Evolutionary conservation across 1,284 basidiomycete genomes (phyloP), one percentile per base, ranked within the genome.

Genomic region (Ceratobasidium sp.): DNA sequence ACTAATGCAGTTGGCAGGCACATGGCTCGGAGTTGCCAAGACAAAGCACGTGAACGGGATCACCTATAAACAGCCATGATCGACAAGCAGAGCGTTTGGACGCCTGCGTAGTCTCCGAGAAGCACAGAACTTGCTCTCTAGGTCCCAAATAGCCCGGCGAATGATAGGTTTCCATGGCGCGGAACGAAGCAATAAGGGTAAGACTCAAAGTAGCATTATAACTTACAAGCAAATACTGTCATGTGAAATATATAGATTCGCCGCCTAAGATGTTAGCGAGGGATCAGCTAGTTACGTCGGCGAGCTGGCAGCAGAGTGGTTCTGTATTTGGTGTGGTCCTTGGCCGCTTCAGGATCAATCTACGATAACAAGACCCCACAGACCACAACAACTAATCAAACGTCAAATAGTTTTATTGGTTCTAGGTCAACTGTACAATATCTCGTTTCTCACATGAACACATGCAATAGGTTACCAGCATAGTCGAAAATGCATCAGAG

Each of bases 381-480:
- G 17, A 1, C 57, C 57, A 59, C 32, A 59, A 59, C 29, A 59
- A 19, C 54, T 25, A 56, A 25, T 34, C 57, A 59, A 59, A 25
- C 15, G 25, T 32, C 57, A 29, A 59, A 34, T 59, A 59, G 17
- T 59, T 56, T 25, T 32, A 32, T 56, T 59, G 57, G 13, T 59
- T 59, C 32, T 32, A 59, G 57, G 32, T 19, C 4, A 37, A 7
- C 9, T 54, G n/a, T n/a, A n/a, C n/a, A n/a, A 34, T 59, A 44
- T 64, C 43, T 64, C 1, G 40, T 22, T 64, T 64, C n/a, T 64
- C 40, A 64, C 40, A 44, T 40, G 17, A 46, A 34, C 29, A 25
- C 32, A 59, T 59, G 57, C 22, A 49, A 66, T 66, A 66, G 40
- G 43, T 66, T 66, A 66, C 64, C 49, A 17, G 64, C 64, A 66